Evolutionary conservation across 257 asterid species (phyloP), one percentile per base, ranked within the genome.

Genomic region (Lycium barbarum): DNA sequence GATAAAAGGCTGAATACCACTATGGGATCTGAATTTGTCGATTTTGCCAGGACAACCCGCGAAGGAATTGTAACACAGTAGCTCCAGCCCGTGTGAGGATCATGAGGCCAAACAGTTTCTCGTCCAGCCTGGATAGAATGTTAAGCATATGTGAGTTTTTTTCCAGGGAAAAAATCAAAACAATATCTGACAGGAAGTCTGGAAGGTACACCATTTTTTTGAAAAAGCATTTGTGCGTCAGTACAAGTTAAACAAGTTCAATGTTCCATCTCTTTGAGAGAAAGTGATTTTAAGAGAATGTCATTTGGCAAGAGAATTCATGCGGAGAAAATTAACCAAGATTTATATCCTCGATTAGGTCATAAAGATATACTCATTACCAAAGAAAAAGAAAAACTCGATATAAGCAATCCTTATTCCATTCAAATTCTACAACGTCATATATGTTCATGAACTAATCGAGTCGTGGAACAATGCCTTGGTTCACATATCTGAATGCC

Each of bases 1-100:
- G 51, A 84, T 81, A 84, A 43, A 89, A 65, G 66, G 87, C 71
- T 86, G 87, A 84, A 58, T 95, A 97, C 99, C 98, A 97, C 99
- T 83, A 93, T 88, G 38, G 99, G 97, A 78, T 95, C 99, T 72
- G 99, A 93, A 88, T 95, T 98, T 90, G 88, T 91, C n/a, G 99
- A 91, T 87, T 97, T 95, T 81, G 99, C 98, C 83, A 92, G 95
- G 83, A 92, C 94, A 76, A 92, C 94, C 99, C 99, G 95, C 61
- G 99, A 97, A 65, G 99, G 99, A 85, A 97, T 87, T 59, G 93
- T 92, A 82, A 97, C 91, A 79, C 98, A 95, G 88, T 94, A 95
- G 93, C 99, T 95, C 99, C 99, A 97, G 54, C 99, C 99, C 6
- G 98, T 87, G 74, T 85, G 95, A 85, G 96, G 98, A 88, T 95